phyloP scores from a whole-genome alignment of 2,329 filamentous ascomycete genomes.

The Colletotrichum australisinense region DNA sequence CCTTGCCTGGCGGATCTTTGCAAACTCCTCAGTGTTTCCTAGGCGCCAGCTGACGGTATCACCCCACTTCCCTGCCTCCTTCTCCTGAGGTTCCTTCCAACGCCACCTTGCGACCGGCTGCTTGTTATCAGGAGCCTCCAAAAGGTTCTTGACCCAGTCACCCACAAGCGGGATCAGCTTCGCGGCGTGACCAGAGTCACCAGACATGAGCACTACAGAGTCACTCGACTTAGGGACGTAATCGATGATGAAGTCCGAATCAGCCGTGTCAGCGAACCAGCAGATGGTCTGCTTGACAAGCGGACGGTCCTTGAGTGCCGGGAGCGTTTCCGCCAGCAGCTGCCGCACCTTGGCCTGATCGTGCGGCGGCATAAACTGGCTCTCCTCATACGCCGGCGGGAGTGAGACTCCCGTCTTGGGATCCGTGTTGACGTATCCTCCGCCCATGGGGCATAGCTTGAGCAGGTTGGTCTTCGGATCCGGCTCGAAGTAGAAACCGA shows the following conservation, averaged over 20 bases:
- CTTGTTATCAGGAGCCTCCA: constrained; percentile 49
- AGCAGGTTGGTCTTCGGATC: constrained; percentile 67
- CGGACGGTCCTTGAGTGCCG: constrained; percentile 63
- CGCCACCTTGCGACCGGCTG: constrained; percentile 61
- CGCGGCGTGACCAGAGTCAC: constrained; percentile 72
- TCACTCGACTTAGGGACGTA: constrained; percentile 62
- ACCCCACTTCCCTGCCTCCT: constrained; percentile 41
- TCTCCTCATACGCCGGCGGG: constrained; percentile 42
- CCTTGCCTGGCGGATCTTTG: constrained; percentile 31
- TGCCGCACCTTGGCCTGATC: constrained; percentile 65
- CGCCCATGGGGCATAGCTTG: constrained; percentile 70
- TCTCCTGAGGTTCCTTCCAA: constrained; percentile 55
- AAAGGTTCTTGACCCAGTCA: constrained; percentile 60
- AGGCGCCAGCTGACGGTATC: constrained; percentile 52
- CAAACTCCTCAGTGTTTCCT: constrained; percentile 43
- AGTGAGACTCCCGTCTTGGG: constrained; percentile 47
- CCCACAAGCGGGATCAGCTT: constrained; percentile 73
- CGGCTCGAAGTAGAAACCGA: constrained; percentile 75
- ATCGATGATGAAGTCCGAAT: constrained; percentile 71
- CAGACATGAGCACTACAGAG: constrained; percentile 61
- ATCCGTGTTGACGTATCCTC: constrained; percentile 62
- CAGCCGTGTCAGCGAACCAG: constrained; percentile 71
- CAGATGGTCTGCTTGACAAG: constrained; percentile 69
- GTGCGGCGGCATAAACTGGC: constrained; percentile 61
- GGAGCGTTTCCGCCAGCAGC: constrained; percentile 63